Conservation (phyloP, 2,329 filamentous ascomycete genomes). For the Fusarium mangiferae region DNA sequence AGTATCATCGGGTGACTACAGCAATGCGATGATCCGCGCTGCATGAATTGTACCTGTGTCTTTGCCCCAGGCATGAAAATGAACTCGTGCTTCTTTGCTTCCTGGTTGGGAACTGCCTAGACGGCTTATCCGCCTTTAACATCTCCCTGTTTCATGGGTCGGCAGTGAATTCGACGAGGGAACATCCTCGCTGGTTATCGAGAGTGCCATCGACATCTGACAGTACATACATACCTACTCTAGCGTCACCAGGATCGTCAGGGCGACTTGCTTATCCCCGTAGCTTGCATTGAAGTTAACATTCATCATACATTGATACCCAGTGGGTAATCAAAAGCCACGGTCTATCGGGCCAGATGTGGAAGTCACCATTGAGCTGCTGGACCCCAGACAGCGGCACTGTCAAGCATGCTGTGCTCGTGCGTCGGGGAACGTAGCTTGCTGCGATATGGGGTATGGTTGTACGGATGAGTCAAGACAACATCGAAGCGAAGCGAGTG, state of each 20-base stretch:
- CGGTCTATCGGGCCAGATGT: not conserved
- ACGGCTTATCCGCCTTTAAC: constrained; percentile 17
- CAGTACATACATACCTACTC: not conserved
- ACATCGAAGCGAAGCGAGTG: not conserved
- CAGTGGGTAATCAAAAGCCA: constrained; percentile 5
- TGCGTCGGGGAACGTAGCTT: not conserved
- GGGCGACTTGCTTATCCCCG: constrained; percentile 4
- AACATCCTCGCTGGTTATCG: not conserved
- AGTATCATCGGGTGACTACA: constrained; percentile 1
- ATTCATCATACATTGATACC: not conserved
- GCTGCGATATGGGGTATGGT: not conserved
- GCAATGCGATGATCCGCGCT: not conserved
- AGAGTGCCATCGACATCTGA: not conserved
- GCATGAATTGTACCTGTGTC: constrained; percentile 3
- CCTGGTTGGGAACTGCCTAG: constrained; percentile 1
- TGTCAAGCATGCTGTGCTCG: not conserved
- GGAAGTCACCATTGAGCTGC: constrained; percentile 29
- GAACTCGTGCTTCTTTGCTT: constrained; percentile 8
- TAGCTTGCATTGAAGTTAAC: not conserved
- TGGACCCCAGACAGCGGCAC: not conserved
- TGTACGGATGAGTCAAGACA: not conserved
- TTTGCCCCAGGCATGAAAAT: constrained; percentile 1
- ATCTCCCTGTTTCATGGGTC: not conserved
- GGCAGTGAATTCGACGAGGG: not conserved
- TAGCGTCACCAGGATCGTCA: constrained; percentile 17